Conservation (phyloP, 257 asterid species). For the Petrea volubilis region DNA sequence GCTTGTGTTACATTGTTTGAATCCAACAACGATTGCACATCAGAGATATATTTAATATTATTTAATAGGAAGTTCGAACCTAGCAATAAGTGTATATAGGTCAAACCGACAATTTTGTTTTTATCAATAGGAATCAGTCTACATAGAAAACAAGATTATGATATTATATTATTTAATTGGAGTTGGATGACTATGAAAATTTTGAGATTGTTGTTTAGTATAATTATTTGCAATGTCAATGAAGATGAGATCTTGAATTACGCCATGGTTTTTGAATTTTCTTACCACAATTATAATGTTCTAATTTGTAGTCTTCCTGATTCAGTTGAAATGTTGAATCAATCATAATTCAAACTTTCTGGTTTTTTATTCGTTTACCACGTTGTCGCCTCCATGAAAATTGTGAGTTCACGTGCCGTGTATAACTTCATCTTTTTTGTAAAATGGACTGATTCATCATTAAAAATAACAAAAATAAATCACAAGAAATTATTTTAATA, state of each 20-base stretch:
- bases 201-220: neutral
- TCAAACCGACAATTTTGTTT: too few relatives aligned
- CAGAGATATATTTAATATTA: too few relatives aligned
- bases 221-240: neutral
- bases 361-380: neutral
- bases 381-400: conserved; percentile 17
- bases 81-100: neutral
- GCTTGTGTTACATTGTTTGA: too few relatives aligned
- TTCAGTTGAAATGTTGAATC: too few relatives aligned
- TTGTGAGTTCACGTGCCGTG: conserved; percentile 9
- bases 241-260: neutral
- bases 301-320: neutral
- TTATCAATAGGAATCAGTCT: neutral
- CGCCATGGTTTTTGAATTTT: conserved; percentile 4
- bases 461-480: too few relatives aligned
- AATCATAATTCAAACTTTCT: neutral
- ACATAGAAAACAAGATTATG: neutral
- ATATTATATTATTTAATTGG: neutral
- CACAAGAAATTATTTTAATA: too few relatives aligned
- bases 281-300: neutral
- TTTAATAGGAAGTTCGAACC: neutral
- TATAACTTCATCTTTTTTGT: too few relatives aligned
- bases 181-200: neutral
- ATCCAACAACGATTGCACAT: neutral
- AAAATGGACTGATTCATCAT: too few relatives aligned